Evolutionary conservation across 2,329 filamentous ascomycete species (phyloP).

Genomic region (Penicillium sp.): DNA sequence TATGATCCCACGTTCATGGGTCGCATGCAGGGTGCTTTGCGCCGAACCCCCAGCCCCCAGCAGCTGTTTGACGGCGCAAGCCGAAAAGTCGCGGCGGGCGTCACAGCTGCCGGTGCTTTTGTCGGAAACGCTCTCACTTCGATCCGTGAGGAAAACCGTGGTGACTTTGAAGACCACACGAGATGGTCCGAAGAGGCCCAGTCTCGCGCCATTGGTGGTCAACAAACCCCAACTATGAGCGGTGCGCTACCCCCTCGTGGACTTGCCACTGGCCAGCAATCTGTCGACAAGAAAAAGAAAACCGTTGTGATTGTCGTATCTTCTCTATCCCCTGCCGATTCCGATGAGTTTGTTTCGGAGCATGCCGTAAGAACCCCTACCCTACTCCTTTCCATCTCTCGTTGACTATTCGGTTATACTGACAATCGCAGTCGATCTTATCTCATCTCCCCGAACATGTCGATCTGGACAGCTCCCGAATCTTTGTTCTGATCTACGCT

Average conservation of each 20-base stretch:
- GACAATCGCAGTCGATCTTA: constrained; percentile 69
- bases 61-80: constrained; percentile 85
- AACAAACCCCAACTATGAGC: constrained; percentile 34
- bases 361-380: constrained; percentile 70
- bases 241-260: constrained; percentile 37
- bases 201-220: constrained; percentile 56
- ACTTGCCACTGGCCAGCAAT: constrained; percentile 36
- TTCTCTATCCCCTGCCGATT: constrained; percentile 64
- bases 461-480: constrained; percentile 72
- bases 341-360: constrained; percentile 66
- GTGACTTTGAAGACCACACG: constrained; percentile 81
- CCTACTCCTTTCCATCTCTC: neutral
- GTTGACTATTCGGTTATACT: constrained; percentile 8
- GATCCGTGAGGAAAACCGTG: constrained; percentile 81
- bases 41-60: constrained; percentile 82
- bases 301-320: constrained; percentile 89
- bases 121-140: constrained; percentile 81
- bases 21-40: constrained; percentile 78
- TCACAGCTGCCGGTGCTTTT: constrained; percentile 80
- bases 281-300: constrained; percentile 61
- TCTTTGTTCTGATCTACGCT: constrained; percentile 89
- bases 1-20: constrained; percentile 68
- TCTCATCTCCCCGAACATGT: constrained; percentile 82
- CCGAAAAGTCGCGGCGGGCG: constrained; percentile 77
- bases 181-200: constrained; percentile 92